Percentiles rank a stretch among this genome's conserved stretches.
phyloP scores from a whole-genome alignment of 768 basidiomycete species.

The Boletus coccyginus region DNA sequence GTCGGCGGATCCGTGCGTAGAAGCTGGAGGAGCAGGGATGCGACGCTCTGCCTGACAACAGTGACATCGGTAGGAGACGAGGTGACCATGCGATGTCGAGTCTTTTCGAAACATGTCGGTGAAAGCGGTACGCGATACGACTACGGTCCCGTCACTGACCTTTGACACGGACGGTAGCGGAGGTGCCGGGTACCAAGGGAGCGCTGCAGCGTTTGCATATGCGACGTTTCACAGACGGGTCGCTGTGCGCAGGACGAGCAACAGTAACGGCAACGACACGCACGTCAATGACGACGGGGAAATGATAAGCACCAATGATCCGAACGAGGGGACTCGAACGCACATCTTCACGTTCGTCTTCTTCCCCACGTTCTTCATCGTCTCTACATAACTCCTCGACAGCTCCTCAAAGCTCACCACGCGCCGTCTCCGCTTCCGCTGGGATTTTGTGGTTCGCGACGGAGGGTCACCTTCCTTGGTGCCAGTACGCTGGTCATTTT shows the following conservation, averaged over 20 bases:
- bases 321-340: slow-evolving; percentile 15
- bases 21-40: slow-evolving; percentile 64
- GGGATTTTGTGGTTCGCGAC: not conserved
- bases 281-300: not conserved
- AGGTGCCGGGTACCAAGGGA: slow-evolving; percentile 65
- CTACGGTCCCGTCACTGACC: slow-evolving; percentile 37
- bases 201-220: slow-evolving; percentile 68
- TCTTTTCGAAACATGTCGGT: slow-evolving; percentile 32
- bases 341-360: slow-evolving; percentile 80
- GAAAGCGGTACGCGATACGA: not conserved
- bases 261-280: not conserved
- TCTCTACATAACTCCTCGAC: slow-evolving; percentile 58
- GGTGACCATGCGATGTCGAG: slow-evolving; percentile 49
- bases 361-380: slow-evolving; percentile 69
- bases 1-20: slow-evolving; percentile 6
- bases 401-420: slow-evolving; percentile 45
- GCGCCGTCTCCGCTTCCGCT: slow-evolving; percentile 24
- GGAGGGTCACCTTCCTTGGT: not conserved
- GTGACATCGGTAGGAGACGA: slow-evolving; percentile 56
- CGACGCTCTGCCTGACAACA: slow-evolving; percentile 56
- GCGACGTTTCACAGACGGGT: slow-evolving; percentile 80
- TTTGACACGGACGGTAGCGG: slow-evolving; percentile 62
- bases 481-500: not conserved
- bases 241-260: slow-evolving; percentile 40
- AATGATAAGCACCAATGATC: not conserved